A percentile compares a stretch with the other conserved stretches of the same genome.
phyloP scores from a whole-genome alignment of 148 eudicot genomes.

The Bassia scoparia region DNA sequence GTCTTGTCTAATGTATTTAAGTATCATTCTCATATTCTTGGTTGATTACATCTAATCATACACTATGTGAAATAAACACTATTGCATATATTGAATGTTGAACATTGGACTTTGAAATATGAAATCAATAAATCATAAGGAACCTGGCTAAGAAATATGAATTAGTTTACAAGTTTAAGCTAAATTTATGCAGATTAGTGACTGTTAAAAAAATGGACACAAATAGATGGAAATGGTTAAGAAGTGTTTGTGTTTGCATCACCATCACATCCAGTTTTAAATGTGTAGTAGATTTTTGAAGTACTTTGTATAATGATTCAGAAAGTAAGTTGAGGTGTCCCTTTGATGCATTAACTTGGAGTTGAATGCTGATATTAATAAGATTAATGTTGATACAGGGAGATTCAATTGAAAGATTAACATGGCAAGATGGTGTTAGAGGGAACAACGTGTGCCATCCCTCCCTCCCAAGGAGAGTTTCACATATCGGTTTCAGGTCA shows the following conservation, averaged over 20 bases:
- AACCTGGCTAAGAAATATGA: not conserved
- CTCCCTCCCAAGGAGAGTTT: conserved; percentile 72
- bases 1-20: not conserved
- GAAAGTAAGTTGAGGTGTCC: not conserved
- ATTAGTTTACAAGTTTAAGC: not conserved
- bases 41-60: not conserved
- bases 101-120: not conserved
- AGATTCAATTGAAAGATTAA: conserved; percentile 72
- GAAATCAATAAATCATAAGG: not conserved
- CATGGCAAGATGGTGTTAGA: conserved; percentile 90
- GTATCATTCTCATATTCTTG: not conserved
- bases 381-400: conserved; percentile 45
- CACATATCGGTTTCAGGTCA: conserved; percentile 85
- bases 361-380: not conserved
- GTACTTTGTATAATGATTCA: not conserved
- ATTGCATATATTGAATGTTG: not conserved
- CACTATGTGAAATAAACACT: not conserved
- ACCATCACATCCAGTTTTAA: not conserved
- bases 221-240: no score
- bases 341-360: not conserved
- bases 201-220: conserved; percentile 22
- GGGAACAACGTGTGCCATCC: conserved; percentile 97
- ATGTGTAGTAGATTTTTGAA: not conserved
- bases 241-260: not conserved
- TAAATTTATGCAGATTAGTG: not conserved